phyloP scores from a whole-genome alignment of 2,329 filamentous ascomycete species.

The Harringtonia aguacate region DNA sequence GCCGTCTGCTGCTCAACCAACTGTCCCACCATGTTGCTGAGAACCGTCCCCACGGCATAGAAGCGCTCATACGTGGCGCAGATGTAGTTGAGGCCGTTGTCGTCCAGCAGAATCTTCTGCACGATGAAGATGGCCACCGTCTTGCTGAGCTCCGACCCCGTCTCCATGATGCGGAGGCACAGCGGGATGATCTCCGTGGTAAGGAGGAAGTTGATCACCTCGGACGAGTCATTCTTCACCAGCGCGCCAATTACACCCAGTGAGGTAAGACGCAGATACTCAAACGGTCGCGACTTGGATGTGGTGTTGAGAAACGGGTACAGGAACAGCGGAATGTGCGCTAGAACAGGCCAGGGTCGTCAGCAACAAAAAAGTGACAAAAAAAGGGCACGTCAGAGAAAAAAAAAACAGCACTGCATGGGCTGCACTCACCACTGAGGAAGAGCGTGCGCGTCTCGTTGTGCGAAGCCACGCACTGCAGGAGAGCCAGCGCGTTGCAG shows the following conservation, averaged over 20 bases:
- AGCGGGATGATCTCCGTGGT: constrained; percentile 98
- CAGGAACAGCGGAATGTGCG: constrained; percentile 93
- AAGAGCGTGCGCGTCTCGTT: constrained; percentile 93
- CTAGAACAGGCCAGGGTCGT: constrained; percentile 31
- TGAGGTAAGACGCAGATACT: constrained; percentile 91
- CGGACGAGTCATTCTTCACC: constrained; percentile 96
- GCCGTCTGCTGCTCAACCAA: constrained; percentile 97
- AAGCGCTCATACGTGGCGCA: constrained; percentile 98
- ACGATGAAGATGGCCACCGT: constrained; percentile 99
- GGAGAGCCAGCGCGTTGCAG: constrained; percentile 88
- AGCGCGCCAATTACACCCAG: constrained; percentile 93
- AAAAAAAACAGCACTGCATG: neutral
- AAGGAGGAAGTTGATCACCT: constrained; percentile 97
- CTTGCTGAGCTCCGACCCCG: constrained; percentile 94
- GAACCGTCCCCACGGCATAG: constrained; percentile 91
- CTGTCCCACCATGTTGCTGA: constrained; percentile 98
- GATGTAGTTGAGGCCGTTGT: constrained; percentile 94
- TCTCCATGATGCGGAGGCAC: constrained; percentile 98
- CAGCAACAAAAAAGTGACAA: neutral
- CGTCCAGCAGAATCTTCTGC: constrained; percentile 94
- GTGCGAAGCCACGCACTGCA: constrained; percentile 96
- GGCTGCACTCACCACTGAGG: constrained; percentile 79
- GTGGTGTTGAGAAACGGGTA: constrained; percentile 99
- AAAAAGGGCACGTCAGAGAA: neutral
- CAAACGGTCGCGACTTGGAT: constrained; percentile 93